These are phyloP conservation scores for Lachancea cidri DNA, from an alignment of 805 yeast genomes.

Conservation along the genomic window DNA sequence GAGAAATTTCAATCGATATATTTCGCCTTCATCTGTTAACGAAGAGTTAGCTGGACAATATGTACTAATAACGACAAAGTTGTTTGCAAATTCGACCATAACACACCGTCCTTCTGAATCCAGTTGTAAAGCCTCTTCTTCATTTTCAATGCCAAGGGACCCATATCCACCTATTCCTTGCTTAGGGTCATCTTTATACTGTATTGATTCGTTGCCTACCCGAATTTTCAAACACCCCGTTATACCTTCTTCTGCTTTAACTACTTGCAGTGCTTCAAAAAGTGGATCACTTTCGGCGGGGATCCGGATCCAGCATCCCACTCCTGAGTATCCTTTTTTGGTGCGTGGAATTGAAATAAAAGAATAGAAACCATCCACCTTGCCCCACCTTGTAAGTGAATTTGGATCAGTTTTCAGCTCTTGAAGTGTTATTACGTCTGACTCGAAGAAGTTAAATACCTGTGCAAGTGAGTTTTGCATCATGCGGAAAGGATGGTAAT, in stretches of 20 bases:
- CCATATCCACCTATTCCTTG: conserved; percentile 69
- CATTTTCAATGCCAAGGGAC: conserved; percentile 31
- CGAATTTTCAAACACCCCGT: conserved; percentile 51
- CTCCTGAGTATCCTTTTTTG: conserved; percentile 89
- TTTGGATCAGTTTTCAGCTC: conserved; percentile 66
- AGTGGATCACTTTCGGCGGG: conserved; percentile 43
- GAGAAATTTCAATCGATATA: conserved; percentile 53
- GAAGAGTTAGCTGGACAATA: conserved; percentile 93
- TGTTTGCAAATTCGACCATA: conserved; percentile 62
- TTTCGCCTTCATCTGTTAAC: conserved; percentile 61
- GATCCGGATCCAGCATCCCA: conserved; percentile 68
- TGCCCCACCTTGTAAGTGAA: conserved; percentile 43
- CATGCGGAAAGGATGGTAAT: conserved; percentile 80
- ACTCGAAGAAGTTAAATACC: conserved; percentile 50
- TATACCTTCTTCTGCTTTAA: conserved; percentile 85
- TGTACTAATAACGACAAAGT: conserved; percentile 55
- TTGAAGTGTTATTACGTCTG: conserved; percentile 81
- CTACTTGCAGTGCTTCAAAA: conserved; percentile 42
- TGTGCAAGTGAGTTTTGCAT: conserved; percentile 28
- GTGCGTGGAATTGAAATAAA: conserved; percentile 63
- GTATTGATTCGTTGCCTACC: conserved; percentile 15
- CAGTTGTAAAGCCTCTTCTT: conserved; percentile 37
- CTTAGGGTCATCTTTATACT: conserved; percentile 20
- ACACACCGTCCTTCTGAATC: conserved; percentile 87
- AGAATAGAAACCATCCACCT: conserved; percentile 51